Base-by-base conservation (phyloP, 306 rosid species). In the Cyamopsis tetragonoloba region DNA sequence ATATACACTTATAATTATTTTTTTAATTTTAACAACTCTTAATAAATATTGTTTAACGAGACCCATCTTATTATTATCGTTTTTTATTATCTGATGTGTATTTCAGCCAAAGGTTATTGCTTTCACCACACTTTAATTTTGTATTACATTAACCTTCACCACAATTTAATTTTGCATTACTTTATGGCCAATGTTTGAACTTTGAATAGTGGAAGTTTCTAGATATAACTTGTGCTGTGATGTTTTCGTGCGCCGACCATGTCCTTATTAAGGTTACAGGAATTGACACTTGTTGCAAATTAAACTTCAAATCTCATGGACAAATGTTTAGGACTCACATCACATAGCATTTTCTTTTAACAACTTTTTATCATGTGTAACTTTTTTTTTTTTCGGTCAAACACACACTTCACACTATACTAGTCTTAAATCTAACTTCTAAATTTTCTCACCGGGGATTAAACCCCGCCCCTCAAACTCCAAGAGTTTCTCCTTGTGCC, bases 191-290 rank as follows among this genome's bases (percentile, higher is more conserved):
- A 57, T 62, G 8, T 64, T 49, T 60, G 35, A 31, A 37, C 34
- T 64, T 49, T 60, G 35, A 31, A 37, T 44, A 17, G 28, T 68
- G 58, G 39, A 68, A 61, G 13, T 38, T 68, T 75, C 34, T 61
- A 51, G 50, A 59, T 59, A 1, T n/a, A 42, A 35, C 31, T 49
- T 15, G 2, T 4, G 35, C n/a, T 55, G 35, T 13, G 18, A 4
- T 42, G 66, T 31, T 43, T 24, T 53, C 19, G 17, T 12, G 43
- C 18, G 32, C 57, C 47, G 63, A 44, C 49, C 48, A 71, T 5
- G 22, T 5, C 3, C 6, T 5, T 0, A n/a, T 18, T 38, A 61
- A 50, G 11, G 54, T 37, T 35, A 0, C 17, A 7, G 13, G 48
- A 7, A 26, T 26, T 27, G 35, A 35, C 62, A 50, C 27, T 27